phyloP scores from a whole-genome alignment of 2,329 filamentous ascomycete species.

The Colletotrichum filicis region DNA sequence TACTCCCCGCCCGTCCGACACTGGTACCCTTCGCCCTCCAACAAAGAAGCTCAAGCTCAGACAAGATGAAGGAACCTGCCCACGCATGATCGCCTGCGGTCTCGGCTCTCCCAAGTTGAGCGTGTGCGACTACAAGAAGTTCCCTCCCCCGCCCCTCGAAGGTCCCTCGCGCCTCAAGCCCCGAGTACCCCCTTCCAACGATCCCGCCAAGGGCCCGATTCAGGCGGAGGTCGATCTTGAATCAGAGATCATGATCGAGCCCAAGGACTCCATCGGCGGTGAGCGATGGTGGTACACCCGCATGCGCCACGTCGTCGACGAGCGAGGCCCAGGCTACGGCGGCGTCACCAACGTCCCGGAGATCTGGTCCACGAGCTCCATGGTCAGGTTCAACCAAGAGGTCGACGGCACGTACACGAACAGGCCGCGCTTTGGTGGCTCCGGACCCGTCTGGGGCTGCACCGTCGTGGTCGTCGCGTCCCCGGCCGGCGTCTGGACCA shows the following conservation, averaged over 20 bases:
- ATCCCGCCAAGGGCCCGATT: not conserved
- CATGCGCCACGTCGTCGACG: slow-evolving; percentile 3
- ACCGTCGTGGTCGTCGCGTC: slow-evolving; percentile 26
- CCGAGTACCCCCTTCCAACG: not conserved
- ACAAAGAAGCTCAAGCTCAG: not conserved
- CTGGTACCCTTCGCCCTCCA: not conserved
- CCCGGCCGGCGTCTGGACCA: slow-evolving; percentile 25
- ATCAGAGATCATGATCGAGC: slow-evolving; percentile 7
- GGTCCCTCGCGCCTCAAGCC: not conserved
- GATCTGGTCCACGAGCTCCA: slow-evolving; percentile 19
- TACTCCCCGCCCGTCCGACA: not conserved
- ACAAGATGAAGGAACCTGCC: not conserved
- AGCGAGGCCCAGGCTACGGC: slow-evolving; percentile 10
- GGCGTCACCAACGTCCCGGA: not conserved
- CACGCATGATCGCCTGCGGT: not conserved
- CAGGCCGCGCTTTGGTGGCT: slow-evolving; percentile 26
- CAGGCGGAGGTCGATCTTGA: slow-evolving; percentile 7
- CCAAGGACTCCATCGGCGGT: not conserved
- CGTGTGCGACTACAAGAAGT: not conserved
- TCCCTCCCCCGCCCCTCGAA: not conserved
- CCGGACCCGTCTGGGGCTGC: slow-evolving; percentile 35
- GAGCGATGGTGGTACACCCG: slow-evolving; percentile 4
- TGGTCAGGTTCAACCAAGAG: slow-evolving; percentile 6
- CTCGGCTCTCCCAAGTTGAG: not conserved
- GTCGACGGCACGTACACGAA: not conserved